These are phyloP conservation scores for Pulveroboletus frians DNA, from an alignment of 768 basidiomycete species.

Conservation along the genomic window DNA sequence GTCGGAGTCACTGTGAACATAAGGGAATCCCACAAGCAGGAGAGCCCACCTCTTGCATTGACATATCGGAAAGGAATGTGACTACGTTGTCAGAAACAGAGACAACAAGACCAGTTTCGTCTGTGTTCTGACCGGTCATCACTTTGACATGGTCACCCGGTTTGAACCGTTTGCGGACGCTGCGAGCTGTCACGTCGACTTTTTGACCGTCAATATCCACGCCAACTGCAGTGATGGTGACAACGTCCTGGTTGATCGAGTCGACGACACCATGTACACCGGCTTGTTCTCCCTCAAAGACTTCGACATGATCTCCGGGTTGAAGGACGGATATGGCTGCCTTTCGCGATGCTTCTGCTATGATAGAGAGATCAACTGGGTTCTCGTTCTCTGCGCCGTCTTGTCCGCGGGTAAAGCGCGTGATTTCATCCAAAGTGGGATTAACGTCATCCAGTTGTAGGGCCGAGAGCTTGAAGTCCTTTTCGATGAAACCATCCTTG, in stretches of 20 bases:
- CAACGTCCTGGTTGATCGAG: constrained; percentile 80
- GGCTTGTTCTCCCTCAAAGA: constrained; percentile 94
- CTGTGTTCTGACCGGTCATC: constrained; percentile 89
- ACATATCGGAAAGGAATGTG: constrained; percentile 96
- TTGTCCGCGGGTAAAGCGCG: constrained; percentile 74
- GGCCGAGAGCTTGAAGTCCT: constrained; percentile 82
- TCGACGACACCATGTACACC: constrained; percentile 92
- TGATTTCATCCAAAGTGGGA: constrained; percentile 95
- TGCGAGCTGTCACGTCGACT: constrained; percentile 79
- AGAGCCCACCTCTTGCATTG: constrained; percentile 80
- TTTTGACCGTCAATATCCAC: constrained; percentile 83
- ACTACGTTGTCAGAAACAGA: constrained; percentile 87
- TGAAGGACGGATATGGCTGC: constrained; percentile 92
- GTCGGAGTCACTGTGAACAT: constrained; percentile 5
- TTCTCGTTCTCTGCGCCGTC: constrained; percentile 64
- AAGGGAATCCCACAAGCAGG: not conserved
- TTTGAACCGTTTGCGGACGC: constrained; percentile 92
- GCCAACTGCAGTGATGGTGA: constrained; percentile 74
- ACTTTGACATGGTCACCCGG: constrained; percentile 99
- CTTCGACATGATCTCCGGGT: constrained; percentile 96
- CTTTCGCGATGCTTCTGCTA: constrained; percentile 88
- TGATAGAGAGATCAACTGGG: constrained; percentile 81
- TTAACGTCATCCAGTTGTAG: constrained; percentile 84
- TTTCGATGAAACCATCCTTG: constrained; percentile 92
- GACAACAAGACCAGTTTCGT: constrained; percentile 95